Conservation (phyloP, 352 stramenopile genomes). For the Globisporangium paddicum region DNA sequence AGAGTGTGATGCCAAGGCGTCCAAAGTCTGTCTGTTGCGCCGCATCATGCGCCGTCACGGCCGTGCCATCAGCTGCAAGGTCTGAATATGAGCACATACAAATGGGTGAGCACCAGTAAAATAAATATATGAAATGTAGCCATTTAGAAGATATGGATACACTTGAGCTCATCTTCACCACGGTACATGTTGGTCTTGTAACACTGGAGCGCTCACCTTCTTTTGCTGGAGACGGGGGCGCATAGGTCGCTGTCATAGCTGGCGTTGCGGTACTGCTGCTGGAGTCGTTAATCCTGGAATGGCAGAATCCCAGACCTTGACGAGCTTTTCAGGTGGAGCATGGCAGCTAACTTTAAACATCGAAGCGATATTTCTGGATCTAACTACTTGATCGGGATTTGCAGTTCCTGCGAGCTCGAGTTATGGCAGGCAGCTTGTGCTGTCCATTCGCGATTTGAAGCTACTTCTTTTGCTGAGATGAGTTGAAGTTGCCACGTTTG, state of each 20-base stretch:
- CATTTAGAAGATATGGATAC: background rate
- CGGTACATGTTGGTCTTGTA: background rate
- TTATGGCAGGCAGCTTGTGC: too few species aligned
- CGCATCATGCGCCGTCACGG: background rate
- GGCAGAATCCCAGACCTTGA: too few species aligned
- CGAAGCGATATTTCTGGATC: too few species aligned
- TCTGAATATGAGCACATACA: background rate
- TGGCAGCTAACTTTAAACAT: too few species aligned
- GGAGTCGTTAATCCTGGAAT: too few species aligned
- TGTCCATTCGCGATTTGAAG: too few species aligned
- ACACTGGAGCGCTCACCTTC: background rate
- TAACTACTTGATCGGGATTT: too few species aligned
- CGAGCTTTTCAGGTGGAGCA: too few species aligned
- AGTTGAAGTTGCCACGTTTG: too few species aligned
- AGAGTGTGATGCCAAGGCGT: conserved; percentile 10
- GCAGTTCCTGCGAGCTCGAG: too few species aligned
- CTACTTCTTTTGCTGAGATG: too few species aligned
- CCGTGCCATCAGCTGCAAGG: background rate
- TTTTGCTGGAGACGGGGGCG: background rate
- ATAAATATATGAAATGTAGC: background rate
- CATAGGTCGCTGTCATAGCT: background rate
- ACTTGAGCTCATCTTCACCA: background rate
- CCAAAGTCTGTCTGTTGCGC: conserved; percentile 9
- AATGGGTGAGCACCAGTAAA: background rate
- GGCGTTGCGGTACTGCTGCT: background rate